Evolutionary conservation across 345 rosid genomes (phyloP).

Genomic region (Syzygium aqueum): DNA sequence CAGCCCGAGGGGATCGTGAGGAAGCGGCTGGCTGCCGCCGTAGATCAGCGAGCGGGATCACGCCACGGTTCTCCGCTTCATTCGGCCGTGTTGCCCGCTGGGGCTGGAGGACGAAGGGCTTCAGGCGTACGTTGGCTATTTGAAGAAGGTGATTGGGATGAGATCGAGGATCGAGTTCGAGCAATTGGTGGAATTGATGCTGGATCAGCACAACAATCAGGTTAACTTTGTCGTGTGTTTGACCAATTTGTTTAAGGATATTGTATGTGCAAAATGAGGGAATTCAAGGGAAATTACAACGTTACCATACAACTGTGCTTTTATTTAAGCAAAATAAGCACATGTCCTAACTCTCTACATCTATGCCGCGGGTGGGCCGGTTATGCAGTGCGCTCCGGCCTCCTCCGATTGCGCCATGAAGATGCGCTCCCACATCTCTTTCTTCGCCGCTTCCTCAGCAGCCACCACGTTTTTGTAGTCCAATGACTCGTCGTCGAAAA

Average conservation of each 20-base stretch:
- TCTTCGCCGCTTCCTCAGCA: neutral
- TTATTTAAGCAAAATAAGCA: no score
- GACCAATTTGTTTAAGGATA: conserved; percentile 84
- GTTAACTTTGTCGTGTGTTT: conserved; percentile 72
- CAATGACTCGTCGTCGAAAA: conserved; percentile 26
- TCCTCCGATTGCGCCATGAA: conserved; percentile 17
- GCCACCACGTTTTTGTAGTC: conserved; percentile 11
- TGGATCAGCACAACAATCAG: conserved; percentile 27
- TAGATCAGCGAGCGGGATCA: conserved; percentile 68
- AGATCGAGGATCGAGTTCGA: conserved; percentile 78
- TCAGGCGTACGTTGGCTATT: conserved; percentile 78
- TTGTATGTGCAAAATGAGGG: conserved; percentile 44
- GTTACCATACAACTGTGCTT: no score
- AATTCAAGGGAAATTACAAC: no score
- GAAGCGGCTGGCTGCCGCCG: conserved; percentile 52
- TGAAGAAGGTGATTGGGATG: conserved; percentile 80
- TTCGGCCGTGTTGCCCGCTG: conserved; percentile 58
- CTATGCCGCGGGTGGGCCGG: conserved; percentile 35
- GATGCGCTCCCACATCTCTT: conserved; percentile 1
- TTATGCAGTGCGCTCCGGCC: conserved; percentile 10
- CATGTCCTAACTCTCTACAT: neutral
- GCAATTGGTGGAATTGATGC: conserved; percentile 51
- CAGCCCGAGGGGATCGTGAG: conserved; percentile 82
- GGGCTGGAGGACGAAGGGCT: conserved; percentile 81
- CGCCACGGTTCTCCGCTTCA: conserved; percentile 60